phyloP scores from a whole-genome alignment of 805 yeast species.

The Brettanomyces bruxellensis region DNA sequence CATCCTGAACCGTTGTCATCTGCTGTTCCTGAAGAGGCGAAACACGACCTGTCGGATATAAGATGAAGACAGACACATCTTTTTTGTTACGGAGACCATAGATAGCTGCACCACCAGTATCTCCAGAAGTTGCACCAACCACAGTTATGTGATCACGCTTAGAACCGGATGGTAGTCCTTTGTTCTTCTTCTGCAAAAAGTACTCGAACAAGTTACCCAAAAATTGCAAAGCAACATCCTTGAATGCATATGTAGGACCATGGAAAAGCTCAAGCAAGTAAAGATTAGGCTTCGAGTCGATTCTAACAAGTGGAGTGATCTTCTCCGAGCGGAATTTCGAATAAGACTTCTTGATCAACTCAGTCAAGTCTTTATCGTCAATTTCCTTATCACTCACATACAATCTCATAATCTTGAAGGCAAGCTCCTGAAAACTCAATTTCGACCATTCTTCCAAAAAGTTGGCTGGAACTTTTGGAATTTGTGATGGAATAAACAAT shows the following conservation, averaged over 20 bases:
- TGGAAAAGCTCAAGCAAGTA: conserved; percentile 90
- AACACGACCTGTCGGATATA: conserved; percentile 95
- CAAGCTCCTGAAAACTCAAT: conserved; percentile 75
- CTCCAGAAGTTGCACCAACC: conserved; percentile 99
- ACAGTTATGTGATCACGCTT: conserved; percentile 77
- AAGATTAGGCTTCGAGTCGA: conserved; percentile 42
- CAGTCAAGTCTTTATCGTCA: conserved; percentile 54
- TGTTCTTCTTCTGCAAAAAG: conserved; percentile 72
- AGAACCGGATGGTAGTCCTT: conserved; percentile 30
- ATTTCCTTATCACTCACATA: conserved; percentile 72
- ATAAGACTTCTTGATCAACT: conserved; percentile 63
- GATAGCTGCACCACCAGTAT: conserved; percentile 98
- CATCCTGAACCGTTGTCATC: conserved; percentile 93
- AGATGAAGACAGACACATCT: conserved; percentile 93
- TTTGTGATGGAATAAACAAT: conserved; percentile 74
- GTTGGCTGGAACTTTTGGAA: conserved; percentile 54
- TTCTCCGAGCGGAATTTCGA: conserved; percentile 81
- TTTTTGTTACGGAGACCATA: conserved; percentile 95
- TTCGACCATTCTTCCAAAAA: conserved; percentile 62
- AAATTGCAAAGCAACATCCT: conserved; percentile 96
- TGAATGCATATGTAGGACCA: conserved; percentile 98
- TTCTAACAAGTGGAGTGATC: conserved; percentile 72
- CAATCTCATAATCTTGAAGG: conserved; percentile 74
- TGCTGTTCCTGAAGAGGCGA: conserved; percentile 98
- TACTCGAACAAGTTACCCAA: conserved; percentile 95